Base-by-base conservation (phyloP, 1,284 basidiomycete genomes). In the Pseudozyma sp. region DNA sequence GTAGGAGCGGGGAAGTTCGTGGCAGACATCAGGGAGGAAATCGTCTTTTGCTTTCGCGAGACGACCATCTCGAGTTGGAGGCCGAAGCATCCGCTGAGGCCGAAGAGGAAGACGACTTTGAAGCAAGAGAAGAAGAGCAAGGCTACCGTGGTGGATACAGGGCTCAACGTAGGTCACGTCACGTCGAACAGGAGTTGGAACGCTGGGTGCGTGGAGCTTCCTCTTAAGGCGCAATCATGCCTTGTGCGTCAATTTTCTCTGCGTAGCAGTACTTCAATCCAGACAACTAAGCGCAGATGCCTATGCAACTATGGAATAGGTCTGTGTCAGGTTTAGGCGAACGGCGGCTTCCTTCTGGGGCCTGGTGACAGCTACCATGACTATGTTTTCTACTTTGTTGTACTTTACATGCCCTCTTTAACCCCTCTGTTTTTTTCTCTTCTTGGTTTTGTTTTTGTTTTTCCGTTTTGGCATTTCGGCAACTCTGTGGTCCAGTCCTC, bases 101-200 rank as follows among this genome's bases (percentile, higher is more conserved):
- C 11, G 54, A 60, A 16, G 59, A 55, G 1, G 61, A 61, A 34
- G 66, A 66, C 1, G 31, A 43, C 2, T 16, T 39, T 16, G 57
- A 67, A 19, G 1, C 11, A 43, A 44, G 6, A 4, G 57, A 67
- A n/a, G 38, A 45, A 2, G 42, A 38, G 6, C 16, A 12, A 5
- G 18, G 34, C 5, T 36, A 25, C 5, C 59, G 52, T 16, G 47
- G 51, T 2, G 63, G 53, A 43, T 44, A 53, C 31, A 55, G 47
- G 54, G 57, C 43, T 51, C 69, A 71, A 38, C 63, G 63, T 25
- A 56, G 65, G 38, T 73, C 65, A 38, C 60, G 65, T n/a, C 70
- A 73, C 53, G 59, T 73, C 18, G 60, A 73, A 50, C 70, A 73
- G 36, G 70, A 73, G 62, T 51, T 73, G 13, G 57, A 73, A 36